phyloP scores from a whole-genome alignment of 2,329 filamentous ascomycete genomes.

The Alternaria gansuensis region DNA sequence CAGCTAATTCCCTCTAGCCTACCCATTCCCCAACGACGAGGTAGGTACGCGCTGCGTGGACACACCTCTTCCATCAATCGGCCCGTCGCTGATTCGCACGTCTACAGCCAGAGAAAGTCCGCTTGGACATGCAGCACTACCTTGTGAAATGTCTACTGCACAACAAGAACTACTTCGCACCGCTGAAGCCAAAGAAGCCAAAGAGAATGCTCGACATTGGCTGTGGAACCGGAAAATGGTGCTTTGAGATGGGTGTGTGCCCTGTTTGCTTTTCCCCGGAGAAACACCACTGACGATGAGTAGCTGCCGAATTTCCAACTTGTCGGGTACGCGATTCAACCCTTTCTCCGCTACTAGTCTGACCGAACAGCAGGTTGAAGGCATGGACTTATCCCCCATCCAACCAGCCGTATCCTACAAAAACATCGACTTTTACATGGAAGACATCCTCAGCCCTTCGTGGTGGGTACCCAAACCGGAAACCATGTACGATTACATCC shows the following conservation, averaged over 20 bases:
- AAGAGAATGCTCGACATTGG: constrained; percentile 54
- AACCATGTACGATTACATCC: constrained; percentile 65
- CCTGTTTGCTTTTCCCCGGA: not conserved
- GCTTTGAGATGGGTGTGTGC: constrained; percentile 54
- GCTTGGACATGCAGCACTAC: constrained; percentile 52
- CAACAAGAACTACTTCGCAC: constrained; percentile 50
- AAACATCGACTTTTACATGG: constrained; percentile 78
- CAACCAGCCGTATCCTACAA: constrained; percentile 63
- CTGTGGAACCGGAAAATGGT: constrained; percentile 56
- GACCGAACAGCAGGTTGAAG: constrained; percentile 48
- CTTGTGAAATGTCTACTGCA: constrained; percentile 51
- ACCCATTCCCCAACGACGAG: constrained; percentile 52
- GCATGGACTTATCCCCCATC: constrained; percentile 56
- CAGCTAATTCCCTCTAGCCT: constrained; percentile 46
- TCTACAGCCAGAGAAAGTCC: constrained; percentile 49
- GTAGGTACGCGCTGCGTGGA: constrained; percentile 42
- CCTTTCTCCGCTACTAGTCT: constrained; percentile 15
- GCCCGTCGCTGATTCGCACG: constrained; percentile 24
- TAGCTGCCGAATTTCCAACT: constrained; percentile 48
- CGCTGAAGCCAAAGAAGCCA: constrained; percentile 42
- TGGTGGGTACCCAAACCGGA: constrained; percentile 61
- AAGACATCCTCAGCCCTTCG: constrained; percentile 69
- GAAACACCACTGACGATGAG: constrained; percentile 30
- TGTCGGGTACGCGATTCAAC: constrained; percentile 39
- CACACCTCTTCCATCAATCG: constrained; percentile 12